Evolutionary conservation across 208 protist species (phyloP).

Genomic region (Wallacemonas sp.): DNA sequence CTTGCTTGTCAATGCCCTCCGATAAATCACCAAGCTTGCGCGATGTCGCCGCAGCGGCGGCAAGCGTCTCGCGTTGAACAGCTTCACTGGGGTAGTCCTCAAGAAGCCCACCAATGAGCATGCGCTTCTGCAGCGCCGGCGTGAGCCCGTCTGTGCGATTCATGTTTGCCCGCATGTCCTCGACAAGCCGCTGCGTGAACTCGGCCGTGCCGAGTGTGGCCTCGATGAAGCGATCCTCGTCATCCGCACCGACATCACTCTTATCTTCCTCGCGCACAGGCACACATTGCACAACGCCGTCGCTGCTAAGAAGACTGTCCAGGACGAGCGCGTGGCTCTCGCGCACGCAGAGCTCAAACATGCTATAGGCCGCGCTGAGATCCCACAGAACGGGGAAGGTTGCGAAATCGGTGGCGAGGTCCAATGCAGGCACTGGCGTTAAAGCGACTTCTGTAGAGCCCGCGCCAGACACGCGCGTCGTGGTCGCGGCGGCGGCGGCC

Average conservation of each 20-base stretch:
- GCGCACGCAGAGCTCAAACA: slow-evolving; percentile 40
- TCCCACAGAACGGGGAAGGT: slow-evolving; percentile 52
- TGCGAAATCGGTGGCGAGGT: slow-evolving; percentile 52
- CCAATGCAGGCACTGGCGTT: slow-evolving; percentile 9
- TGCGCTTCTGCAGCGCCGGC: neutral
- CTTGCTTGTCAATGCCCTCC: too few relatives aligned
- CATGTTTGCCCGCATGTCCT: neutral
- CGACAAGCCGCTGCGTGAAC: neutral
- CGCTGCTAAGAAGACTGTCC: slow-evolving; percentile 37
- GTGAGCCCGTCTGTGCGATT: neutral
- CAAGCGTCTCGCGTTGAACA: neutral
- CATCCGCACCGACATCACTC: neutral
- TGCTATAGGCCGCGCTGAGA: slow-evolving; percentile 32
- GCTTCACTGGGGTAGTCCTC: neutral
- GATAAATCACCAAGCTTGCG: neutral
- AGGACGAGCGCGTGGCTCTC: slow-evolving; percentile 38
- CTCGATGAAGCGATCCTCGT: slow-evolving; percentile 1
- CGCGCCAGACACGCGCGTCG: neutral
- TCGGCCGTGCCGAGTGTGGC: slow-evolving; percentile 8
- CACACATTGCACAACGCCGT: slow-evolving; percentile 2
- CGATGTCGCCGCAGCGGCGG: neutral
- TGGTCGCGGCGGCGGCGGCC: neutral
- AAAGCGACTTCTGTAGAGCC: slow-evolving; percentile 13
- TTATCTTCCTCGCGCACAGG: neutral
- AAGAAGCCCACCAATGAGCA: slow-evolving; percentile 2